Base-by-base conservation (phyloP, 352 stramenopile genomes). In the Phytophthora pini region DNA sequence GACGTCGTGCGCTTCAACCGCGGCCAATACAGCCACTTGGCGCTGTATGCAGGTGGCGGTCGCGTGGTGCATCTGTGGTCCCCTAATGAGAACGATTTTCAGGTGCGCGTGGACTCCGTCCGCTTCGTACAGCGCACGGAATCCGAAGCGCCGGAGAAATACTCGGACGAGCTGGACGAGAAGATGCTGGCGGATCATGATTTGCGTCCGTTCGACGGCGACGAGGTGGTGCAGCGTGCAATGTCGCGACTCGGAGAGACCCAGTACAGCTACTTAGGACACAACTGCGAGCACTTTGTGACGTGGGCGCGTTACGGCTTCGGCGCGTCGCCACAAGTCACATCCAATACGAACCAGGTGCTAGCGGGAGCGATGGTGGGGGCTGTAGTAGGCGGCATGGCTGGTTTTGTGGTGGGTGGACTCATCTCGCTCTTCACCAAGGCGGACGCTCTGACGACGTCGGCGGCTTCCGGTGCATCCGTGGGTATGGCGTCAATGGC, bases 251-350 rank as follows among this genome's bases (percentile, higher is more conserved):
- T 92, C 10, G 79, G 81, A 40, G 80, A 88, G 62, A 65, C 57
- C 26, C 65, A 74, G 27, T 92, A 92, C 67, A 74, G 79, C 50
- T 84, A 47, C 20, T 32, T 92, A 36, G 57, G 26, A 5, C 72
- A 85, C 72, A 92, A 92, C 55, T 92, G 83, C 73, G 83, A 92
- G 54, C 83, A 92, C 61, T 92, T 92, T 69, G 83, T 90, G 41
- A 90, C 83, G 45, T 92, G 79, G 83, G 83, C 79, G 11, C 70
- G 81, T 34, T 90, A 92, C 56, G 79, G 79, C 15, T 58, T 77
- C 10, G 74, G 76, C 2, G 68, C 76, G 47, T 92, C 83, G 32
- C 83, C 81, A 26, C 83, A 92, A 15, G 79, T 83, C 9, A 56
- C 58, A 3, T 83, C 79, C 20, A 82, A 90, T 36, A 70, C 77